A percentile compares a stretch with the other conserved stretches of the same genome.
These are phyloP conservation scores for Rutstroemia sp. DNA, from an alignment of 2,329 filamentous ascomycete genomes.

Conservation along the genomic window DNA sequence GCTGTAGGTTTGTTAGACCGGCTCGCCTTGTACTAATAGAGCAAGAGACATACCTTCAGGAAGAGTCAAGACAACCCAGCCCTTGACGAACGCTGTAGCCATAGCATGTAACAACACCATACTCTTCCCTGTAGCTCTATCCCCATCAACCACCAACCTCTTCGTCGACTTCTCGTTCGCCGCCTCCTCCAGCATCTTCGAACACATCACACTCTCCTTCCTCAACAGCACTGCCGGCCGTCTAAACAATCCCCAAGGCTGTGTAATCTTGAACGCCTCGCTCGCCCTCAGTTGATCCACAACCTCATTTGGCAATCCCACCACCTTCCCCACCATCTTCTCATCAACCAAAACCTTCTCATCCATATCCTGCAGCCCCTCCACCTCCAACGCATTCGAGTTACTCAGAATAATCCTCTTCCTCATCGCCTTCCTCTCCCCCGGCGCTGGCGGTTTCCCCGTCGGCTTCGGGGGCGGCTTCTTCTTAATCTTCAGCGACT, in stretches of 20 bases:
- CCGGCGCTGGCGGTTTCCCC: constrained; percentile 53
- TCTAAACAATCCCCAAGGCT: constrained; percentile 82
- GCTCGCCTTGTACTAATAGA: neutral
- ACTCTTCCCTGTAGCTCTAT: constrained; percentile 76
- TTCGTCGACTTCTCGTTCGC: constrained; percentile 46
- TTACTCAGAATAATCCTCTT: constrained; percentile 92
- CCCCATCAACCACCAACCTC: constrained; percentile 65
- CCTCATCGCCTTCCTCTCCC: constrained; percentile 79
- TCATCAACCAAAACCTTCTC: constrained; percentile 48
- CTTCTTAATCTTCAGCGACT: constrained; percentile 39
- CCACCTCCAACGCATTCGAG: constrained; percentile 78
- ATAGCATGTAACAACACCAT: constrained; percentile 77
- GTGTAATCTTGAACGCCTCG: constrained; percentile 84
- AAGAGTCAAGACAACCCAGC: constrained; percentile 83
- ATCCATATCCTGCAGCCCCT: constrained; percentile 56
- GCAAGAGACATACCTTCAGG: constrained; percentile 64
- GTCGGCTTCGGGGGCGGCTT: constrained; percentile 28
- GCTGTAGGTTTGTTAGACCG: constrained; percentile 40
- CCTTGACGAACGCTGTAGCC: constrained; percentile 70
- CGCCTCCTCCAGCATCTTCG: constrained; percentile 52
- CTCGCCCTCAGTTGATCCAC: constrained; percentile 76
- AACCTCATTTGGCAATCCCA: constrained; percentile 59
- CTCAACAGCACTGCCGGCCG: constrained; percentile 73
- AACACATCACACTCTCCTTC: constrained; percentile 67
- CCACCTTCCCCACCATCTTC: constrained; percentile 52